Evolutionary conservation across 2,329 filamentous ascomycete species (phyloP).

Genomic region (Arachnopeziza araneosa): DNA sequence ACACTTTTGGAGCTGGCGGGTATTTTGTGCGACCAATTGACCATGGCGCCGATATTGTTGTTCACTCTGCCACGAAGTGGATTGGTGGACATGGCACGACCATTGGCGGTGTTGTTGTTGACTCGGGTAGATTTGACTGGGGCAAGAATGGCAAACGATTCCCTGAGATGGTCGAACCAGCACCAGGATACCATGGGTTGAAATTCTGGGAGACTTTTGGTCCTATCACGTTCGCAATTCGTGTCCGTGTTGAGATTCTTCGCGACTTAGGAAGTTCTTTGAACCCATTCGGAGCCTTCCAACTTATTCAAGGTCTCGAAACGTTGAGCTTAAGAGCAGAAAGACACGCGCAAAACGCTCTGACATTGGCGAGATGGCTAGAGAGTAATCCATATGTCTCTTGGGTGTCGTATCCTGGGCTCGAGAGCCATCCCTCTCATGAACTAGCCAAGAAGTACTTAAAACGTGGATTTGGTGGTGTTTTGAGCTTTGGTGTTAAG

Average conservation of each 20-base stretch:
- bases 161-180: slow-evolving; percentile 86
- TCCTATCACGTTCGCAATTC: slow-evolving; percentile 72
- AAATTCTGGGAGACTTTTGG: slow-evolving; percentile 95
- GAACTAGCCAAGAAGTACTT: slow-evolving; percentile 82
- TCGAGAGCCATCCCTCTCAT: slow-evolving; percentile 77
- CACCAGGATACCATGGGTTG: slow-evolving; percentile 84
- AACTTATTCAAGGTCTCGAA: slow-evolving; percentile 83
- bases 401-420: slow-evolving; percentile 92
- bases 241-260: slow-evolving; percentile 82
- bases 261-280: slow-evolving; percentile 78
- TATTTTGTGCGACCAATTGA: slow-evolving; percentile 84
- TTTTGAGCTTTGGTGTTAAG: slow-evolving; percentile 90
- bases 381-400: slow-evolving; percentile 76
- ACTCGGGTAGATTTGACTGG: slow-evolving; percentile 93
- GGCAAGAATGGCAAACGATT: slow-evolving; percentile 77
- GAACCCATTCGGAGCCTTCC: slow-evolving; percentile 89
- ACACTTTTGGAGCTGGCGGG: slow-evolving; percentile 91
- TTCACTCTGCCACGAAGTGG: slow-evolving; percentile 82
- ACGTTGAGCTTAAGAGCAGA: slow-evolving; percentile 83
- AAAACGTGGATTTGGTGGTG: slow-evolving; percentile 77
- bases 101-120: slow-evolving; percentile 78
- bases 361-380: slow-evolving; percentile 75
- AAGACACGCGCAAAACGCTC: slow-evolving; percentile 78
- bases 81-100: slow-evolving; percentile 94
- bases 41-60: slow-evolving; percentile 67